Evolutionary conservation across 352 stramenopile species (phyloP), one percentile per base, ranked within the genome.

Genomic region (Globisporangium sylvaticum): DNA sequence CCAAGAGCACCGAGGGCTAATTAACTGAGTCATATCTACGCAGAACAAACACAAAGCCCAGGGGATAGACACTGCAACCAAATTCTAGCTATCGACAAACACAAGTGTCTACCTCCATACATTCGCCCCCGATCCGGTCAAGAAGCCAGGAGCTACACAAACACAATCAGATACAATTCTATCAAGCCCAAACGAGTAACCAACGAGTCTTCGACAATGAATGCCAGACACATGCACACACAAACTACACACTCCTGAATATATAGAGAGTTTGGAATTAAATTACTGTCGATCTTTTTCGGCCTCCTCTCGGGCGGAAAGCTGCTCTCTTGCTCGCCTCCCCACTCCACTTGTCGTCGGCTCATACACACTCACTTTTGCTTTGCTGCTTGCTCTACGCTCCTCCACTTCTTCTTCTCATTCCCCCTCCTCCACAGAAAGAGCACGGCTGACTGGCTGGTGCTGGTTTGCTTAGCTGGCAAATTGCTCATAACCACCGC

Each of bases 241-340:
- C 50, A 32, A 22, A 22, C 8, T 37, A 37, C 54, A 60, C 54
- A 18, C 8, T 60, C 27, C 18, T 50, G 53, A 60, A 60, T 60
- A 60, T 31, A 59, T 60, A 27, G 54, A 60, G 29, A 60, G 54
- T 60, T 24, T 60, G 31, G 53, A 50, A 48, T 61, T 61, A 61
- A 61, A 61, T 61, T 61, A 61, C 55, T 29, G 31, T 32, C 54
- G 54, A 31, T 59, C 37, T 46, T 34, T 32, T 34, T 46, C 15
- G 54, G 54, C 54, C 29, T 24, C 42, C 18, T 50, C 15, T 20
- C 18, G 18, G 18, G 42, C 42, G 18, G 42, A 50, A 48, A 50
- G 42, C 42, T 50, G 37, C 18, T 50, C 42, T 50, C 42, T 50
- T 24, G 42, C 15, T 50, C 42, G 6, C 42, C 20, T 24, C 8